Conservation (phyloP, 768 basidiomycete species). For the Naematelia aurantialba region DNA sequence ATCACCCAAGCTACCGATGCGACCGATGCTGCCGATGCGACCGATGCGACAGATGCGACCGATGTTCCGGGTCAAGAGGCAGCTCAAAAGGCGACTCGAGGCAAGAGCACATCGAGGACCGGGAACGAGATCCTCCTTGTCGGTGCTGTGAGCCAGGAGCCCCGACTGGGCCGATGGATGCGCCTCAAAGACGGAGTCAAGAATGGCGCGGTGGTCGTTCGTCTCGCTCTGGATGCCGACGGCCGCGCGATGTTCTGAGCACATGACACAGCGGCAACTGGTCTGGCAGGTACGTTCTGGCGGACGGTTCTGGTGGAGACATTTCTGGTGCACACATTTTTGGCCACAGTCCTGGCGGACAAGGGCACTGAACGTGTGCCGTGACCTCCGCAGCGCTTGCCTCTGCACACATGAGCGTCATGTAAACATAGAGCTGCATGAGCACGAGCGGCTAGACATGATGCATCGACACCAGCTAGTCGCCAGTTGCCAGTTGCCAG, state of each 20-base stretch:
- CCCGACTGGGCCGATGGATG: slow-evolving; percentile 84
- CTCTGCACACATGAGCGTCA: no score
- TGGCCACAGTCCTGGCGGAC: no score
- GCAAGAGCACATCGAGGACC: slow-evolving; percentile 22
- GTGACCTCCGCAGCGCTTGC: no score
- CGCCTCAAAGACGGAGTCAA: slow-evolving; percentile 62
- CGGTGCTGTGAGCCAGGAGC: slow-evolving; percentile 81
- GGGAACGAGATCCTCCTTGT: slow-evolving; percentile 59
- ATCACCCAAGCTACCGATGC: not conserved
- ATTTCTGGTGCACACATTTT: no score
- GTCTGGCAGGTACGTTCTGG: no score
- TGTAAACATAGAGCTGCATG: no score
- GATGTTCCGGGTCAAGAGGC: not conserved
- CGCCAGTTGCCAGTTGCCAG: no score
- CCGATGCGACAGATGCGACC: not conserved
- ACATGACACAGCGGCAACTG: no score
- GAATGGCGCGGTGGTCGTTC: slow-evolving; percentile 68
- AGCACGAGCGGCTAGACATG: no score
- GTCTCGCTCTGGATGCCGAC: slow-evolving; percentile 24
- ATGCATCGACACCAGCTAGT: no score
- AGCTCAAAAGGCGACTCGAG: slow-evolving; percentile 1
- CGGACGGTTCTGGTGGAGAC: no score
- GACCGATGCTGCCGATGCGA: slow-evolving; percentile 16
- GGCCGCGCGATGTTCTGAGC: slow-evolving; percentile 8
- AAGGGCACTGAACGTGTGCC: no score